Percentiles rank a stretch among this genome's conserved stretches.
phyloP scores from a whole-genome alignment of 192 early-diverging fungal genomes.

The Entophlyctis luteolus region DNA sequence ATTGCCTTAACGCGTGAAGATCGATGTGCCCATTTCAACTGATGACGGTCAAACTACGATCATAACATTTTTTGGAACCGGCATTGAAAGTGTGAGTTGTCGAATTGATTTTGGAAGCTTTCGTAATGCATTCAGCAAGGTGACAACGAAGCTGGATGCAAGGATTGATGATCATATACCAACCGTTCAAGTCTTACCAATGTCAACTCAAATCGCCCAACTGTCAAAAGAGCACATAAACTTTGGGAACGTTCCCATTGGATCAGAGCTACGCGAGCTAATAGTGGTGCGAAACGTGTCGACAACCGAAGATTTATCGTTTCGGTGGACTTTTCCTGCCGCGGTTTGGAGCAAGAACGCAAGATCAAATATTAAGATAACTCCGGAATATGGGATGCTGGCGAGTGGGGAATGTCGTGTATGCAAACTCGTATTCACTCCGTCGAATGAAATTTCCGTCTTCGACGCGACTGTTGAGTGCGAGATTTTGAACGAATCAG shows the following conservation, averaged over 20 bases:
- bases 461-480: slow-evolving; percentile 44
- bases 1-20: slow-evolving; percentile 15
- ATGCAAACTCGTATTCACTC: slow-evolving; percentile 44
- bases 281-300: slow-evolving; percentile 43
- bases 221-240: slow-evolving; percentile 47
- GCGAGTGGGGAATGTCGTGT: slow-evolving; percentile 35
- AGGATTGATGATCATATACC: slow-evolving; percentile 41
- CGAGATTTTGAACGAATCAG: slow-evolving; percentile 46
- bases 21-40: slow-evolving; percentile 47
- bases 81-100: slow-evolving; percentile 26
- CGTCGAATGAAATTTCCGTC: slow-evolving; percentile 23
- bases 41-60: slow-evolving; percentile 44
- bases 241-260: slow-evolving; percentile 49
- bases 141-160: neutral
- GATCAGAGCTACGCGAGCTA: slow-evolving; percentile 35
- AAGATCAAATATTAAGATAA: slow-evolving; percentile 36
- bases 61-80: slow-evolving; percentile 46
- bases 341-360: neutral
- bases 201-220: slow-evolving; percentile 34
- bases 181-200: slow-evolving; percentile 29
- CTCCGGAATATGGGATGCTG: slow-evolving; percentile 30
- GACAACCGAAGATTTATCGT: slow-evolving; percentile 26
- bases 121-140: no score
- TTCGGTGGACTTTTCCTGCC: slow-evolving; percentile 42
- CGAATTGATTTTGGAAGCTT: neutral